Evolutionary conservation across 2,329 filamentous ascomycete species (phyloP), one percentile per base, ranked within the genome.

Genomic region (Pseudogymnoascus sp.): DNA sequence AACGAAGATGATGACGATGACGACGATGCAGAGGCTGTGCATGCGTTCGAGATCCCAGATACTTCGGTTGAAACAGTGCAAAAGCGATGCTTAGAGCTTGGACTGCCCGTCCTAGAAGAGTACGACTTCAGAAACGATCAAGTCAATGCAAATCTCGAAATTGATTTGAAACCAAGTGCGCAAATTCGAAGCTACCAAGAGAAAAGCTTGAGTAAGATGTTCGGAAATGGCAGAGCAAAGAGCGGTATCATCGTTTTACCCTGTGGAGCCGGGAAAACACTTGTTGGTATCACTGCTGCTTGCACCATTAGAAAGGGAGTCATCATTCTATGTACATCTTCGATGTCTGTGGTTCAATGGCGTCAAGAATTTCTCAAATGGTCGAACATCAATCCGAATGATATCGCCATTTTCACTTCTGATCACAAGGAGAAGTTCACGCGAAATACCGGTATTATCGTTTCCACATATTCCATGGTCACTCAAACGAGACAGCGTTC

Each of bases 381-480:
- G 94, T 97, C 92, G n/a, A 97, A 97, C 71, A 96, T 96, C 64
- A 89, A 92, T 68, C 91, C 92, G 0, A 88, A 93, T 67, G 92
- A 97, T 70, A 92, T 99, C 70, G 91, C 92, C 31, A 86, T 96
- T 61, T 99, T 99, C 74, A 97, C 94, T 0, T 93, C 92, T 0
- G 92, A 96, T 67, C 90, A 90, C 72, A 99, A 99, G 75, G 86
- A 87, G 60, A 82, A 81, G 62, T 96, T 99, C 69, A 86, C 87
- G 1, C 85, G 92, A 58, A 93, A 91, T 71, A 96, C 94, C 1
- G 94, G 94, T 71, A 92, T 99, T 66, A 95, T 99, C 66, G 92
- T 99, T 60, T 96, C 92, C 9, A 99, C 94, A 1, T 99, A 99
- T 74, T 94, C 91, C 63, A 99, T 99, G 94, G 92, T 99, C n/a